Conservation (phyloP, 306 rosid genomes). For the Malus sylvestris region DNA sequence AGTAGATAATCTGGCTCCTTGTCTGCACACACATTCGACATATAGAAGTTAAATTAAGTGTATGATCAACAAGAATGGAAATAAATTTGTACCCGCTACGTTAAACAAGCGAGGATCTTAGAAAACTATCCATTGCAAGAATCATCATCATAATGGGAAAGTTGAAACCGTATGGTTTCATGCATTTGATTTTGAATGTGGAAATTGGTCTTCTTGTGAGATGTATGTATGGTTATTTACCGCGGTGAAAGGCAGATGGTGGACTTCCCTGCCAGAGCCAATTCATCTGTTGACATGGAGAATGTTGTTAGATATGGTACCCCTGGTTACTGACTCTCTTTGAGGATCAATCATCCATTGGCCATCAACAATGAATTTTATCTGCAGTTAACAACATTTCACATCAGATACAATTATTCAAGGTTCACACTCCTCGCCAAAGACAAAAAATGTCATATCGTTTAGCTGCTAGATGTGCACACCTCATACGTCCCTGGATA, state of each 20-base stretch:
- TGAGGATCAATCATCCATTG: conserved; percentile 70
- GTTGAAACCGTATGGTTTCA: neutral
- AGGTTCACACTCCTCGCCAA: neutral
- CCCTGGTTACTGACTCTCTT: conserved; percentile 50
- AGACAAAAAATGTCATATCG: neutral
- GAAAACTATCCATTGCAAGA: too few species aligned
- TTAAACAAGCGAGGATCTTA: too few species aligned
- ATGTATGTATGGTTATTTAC: conserved; percentile 1
- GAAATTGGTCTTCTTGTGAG: neutral
- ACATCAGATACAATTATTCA: neutral
- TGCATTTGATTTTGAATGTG: neutral
- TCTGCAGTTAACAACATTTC: conserved; percentile 38
- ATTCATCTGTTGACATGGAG: conserved; percentile 54
- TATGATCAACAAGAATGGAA: too few species aligned
- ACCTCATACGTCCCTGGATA: conserved; percentile 97
- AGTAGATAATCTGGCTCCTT: neutral
- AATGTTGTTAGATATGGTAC: conserved; percentile 71
- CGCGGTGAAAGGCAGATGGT: conserved; percentile 14
- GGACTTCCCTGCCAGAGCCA: conserved; percentile 12
- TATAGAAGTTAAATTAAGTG: neutral
- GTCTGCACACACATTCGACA: neutral
- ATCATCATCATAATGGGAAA: neutral
- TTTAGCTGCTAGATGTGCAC: conserved; percentile 25
- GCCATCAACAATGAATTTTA: conserved; percentile 89
- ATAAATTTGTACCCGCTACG: too few species aligned